Conservation (phyloP, 768 basidiomycete species). For the Suillus alpinus region DNA sequence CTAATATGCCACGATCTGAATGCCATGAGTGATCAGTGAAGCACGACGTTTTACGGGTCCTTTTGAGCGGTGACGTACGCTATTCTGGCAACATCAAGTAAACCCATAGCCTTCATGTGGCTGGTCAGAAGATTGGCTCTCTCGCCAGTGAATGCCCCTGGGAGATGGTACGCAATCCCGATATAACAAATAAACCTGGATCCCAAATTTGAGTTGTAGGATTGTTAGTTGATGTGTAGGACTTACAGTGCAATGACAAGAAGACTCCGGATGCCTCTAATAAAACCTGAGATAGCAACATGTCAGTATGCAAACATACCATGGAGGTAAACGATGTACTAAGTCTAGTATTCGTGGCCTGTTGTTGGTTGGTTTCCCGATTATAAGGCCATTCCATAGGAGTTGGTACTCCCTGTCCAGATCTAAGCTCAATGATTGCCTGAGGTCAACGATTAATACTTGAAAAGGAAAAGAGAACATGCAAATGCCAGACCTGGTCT, state of each 20-base stretch:
- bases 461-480: neutral
- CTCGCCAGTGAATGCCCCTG: constrained; percentile 67
- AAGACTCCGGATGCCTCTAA: constrained; percentile 57
- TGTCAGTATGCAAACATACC: neutral
- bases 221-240: neutral
- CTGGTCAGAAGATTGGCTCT: constrained; percentile 61
- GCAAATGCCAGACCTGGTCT: constrained; percentile 43
- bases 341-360: constrained; percentile 50
- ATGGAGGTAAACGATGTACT: constrained; percentile 36
- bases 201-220: neutral
- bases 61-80: constrained; percentile 34
- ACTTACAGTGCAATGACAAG: constrained; percentile 67
- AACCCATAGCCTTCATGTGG: constrained; percentile 81
- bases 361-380: constrained; percentile 63
- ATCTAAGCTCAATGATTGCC: constrained; percentile 71
- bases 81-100: constrained; percentile 66
- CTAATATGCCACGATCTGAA: constrained; percentile 62
- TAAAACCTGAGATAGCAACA: constrained; percentile 44
- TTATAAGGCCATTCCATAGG: constrained; percentile 76
- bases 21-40: neutral
- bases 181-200: constrained; percentile 65
- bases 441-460: constrained; percentile 21
- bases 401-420: constrained; percentile 50
- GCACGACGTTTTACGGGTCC: neutral
- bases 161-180: constrained; percentile 76